A percentile compares a stretch with the other conserved stretches of the same genome.
Conservation (phyloP, 2,329 filamentous ascomycete species). For the Aspergillus sp. region DNA sequence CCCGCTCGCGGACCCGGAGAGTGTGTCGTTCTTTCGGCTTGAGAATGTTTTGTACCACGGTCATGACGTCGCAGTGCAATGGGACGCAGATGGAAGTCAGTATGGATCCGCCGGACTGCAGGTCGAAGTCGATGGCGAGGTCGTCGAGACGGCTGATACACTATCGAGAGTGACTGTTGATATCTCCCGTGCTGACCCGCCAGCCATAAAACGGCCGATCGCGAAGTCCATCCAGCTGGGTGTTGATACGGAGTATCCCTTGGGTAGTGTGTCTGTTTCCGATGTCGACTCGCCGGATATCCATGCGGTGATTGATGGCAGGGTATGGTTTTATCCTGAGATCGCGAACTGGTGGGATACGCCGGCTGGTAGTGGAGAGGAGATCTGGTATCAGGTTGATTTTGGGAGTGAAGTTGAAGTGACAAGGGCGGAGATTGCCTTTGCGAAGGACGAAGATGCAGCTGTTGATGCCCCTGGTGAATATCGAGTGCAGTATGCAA, state of each 20-base stretch:
- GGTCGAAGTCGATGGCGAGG: slow-evolving; percentile 17
- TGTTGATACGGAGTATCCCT: slow-evolving; percentile 8
- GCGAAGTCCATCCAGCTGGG: slow-evolving; percentile 17
- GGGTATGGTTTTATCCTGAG: slow-evolving; percentile 21
- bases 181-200: slow-evolving; percentile 2
- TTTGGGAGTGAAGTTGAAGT: slow-evolving; percentile 7
- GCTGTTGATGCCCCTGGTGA: slow-evolving; percentile 13
- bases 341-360: slow-evolving; percentile 23
- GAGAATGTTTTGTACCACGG: slow-evolving; percentile 46
- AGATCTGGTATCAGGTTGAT: slow-evolving; percentile 20
- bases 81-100: slow-evolving; percentile 29
- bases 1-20: slow-evolving; percentile 32
- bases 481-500: slow-evolving; percentile 14
- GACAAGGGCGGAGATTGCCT: slow-evolving; percentile 17
- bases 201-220: slow-evolving; percentile 13
- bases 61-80: slow-evolving; percentile 42
- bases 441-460: slow-evolving; percentile 15
- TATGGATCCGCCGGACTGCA: slow-evolving; percentile 14
- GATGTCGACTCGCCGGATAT: slow-evolving; percentile 7
- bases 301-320: slow-evolving; percentile 20
- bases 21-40: slow-evolving; percentile 42
- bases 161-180: slow-evolving; percentile 13
- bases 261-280: slow-evolving; percentile 17
- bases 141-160: slow-evolving; percentile 6
- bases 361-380: slow-evolving; percentile 17